Conservation (phyloP, 2,329 filamentous ascomycete species). For the Phyllosticta paracitricarpa region DNA sequence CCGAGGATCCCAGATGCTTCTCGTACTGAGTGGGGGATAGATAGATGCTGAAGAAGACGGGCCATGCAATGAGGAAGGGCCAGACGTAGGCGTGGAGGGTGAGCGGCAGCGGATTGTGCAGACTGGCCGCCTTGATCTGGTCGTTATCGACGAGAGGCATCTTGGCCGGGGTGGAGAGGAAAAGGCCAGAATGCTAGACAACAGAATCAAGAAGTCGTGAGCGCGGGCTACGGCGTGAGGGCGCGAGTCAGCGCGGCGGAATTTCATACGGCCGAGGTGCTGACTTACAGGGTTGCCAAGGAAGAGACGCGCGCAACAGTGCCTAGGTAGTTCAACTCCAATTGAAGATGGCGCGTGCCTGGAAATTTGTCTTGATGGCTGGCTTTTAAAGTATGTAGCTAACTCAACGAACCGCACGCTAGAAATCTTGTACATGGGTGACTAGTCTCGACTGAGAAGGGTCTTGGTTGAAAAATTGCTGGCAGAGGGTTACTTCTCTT, state of each 20-base stretch:
- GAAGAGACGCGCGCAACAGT: background rate
- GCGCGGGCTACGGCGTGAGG: background rate
- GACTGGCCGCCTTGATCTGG: slow-evolving; percentile 78
- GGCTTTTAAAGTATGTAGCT: no score
- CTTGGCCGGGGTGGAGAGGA: slow-evolving; percentile 12
- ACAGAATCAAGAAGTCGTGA: background rate
- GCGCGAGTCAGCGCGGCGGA: background rate
- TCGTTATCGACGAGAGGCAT: slow-evolving; percentile 76
- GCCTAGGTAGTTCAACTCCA: no score
- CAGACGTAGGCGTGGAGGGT: slow-evolving; percentile 82
- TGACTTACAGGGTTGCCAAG: background rate
- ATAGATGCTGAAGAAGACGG: slow-evolving; percentile 81
- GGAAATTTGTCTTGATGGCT: no score
- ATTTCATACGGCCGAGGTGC: slow-evolving; percentile 5
- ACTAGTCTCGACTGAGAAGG: no score
- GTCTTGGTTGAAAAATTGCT: no score
- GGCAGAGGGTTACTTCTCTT: no score
- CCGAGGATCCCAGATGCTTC: slow-evolving; percentile 79
- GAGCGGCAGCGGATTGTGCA: slow-evolving; percentile 76
- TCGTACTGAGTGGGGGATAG: slow-evolving; percentile 76
- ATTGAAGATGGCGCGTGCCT: no score
- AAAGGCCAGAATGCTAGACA: slow-evolving; percentile 1
- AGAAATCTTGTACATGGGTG: no score
- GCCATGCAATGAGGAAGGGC: slow-evolving; percentile 90
- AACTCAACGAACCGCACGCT: no score